A percentile compares a stretch with the other conserved stretches of the same genome.
These are phyloP conservation scores for Phellopilus nigrolimitatus DNA, from an alignment of 1,284 basidiomycete genomes.

Conservation along the genomic window DNA sequence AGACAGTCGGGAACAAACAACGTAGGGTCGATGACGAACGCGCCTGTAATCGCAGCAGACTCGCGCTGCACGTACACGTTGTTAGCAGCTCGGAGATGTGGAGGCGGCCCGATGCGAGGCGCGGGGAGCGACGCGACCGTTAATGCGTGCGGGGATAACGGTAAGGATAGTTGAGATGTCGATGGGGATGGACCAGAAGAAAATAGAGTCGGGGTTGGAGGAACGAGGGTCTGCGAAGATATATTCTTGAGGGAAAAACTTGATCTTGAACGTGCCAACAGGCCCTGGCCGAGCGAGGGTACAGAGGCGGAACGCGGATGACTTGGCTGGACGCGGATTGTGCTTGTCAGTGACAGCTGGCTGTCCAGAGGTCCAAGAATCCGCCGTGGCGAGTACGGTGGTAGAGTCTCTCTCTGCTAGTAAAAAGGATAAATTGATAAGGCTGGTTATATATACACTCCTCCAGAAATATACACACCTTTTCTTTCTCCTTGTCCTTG, in stretches of 20 bases:
- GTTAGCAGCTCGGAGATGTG: slow-evolving; percentile 13
- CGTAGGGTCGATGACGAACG: slow-evolving; percentile 16
- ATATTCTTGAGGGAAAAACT: slow-evolving; percentile 3
- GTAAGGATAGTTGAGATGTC: background rate
- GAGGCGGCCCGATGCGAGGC: slow-evolving; percentile 1
- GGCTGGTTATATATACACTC: background rate
- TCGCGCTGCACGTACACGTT: slow-evolving; percentile 16
- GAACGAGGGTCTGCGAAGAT: slow-evolving; percentile 12
- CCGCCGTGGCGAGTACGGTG: slow-evolving; percentile 17
- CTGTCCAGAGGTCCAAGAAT: background rate
- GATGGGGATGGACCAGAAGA: background rate
- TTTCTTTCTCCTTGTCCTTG: slow-evolving; percentile 17
- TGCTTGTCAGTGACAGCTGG: background rate
- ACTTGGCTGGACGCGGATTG: background rate
- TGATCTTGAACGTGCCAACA: background rate
- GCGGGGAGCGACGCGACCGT: background rate
- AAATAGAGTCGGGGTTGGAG: background rate
- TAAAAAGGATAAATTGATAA: background rate
- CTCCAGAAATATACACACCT: background rate
- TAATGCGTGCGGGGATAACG: background rate
- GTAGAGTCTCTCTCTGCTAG: slow-evolving; percentile 12
- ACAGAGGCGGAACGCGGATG: slow-evolving; percentile 9
- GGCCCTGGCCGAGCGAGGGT: background rate
- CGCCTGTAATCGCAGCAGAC: slow-evolving; percentile 9
- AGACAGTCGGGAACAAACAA: slow-evolving; percentile 17